phyloP scores from a whole-genome alignment of 768 basidiomycete genomes.

The Kwoniella sp. region DNA sequence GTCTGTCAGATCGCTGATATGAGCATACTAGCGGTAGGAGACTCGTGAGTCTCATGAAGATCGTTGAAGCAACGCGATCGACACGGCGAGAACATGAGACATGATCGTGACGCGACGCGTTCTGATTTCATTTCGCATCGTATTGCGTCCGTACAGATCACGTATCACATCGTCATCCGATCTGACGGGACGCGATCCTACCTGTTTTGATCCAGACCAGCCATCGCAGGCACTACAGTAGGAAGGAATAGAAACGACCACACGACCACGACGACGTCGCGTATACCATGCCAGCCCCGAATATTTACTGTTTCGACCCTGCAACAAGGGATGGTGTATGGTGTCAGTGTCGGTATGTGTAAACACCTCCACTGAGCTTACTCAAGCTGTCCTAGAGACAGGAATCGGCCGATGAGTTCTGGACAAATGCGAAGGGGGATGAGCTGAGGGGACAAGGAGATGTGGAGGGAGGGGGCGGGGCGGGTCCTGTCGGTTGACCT shows the following conservation, averaged over 20 bases:
- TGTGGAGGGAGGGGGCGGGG: background rate
- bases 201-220: background rate
- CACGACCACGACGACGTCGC: background rate
- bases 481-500: background rate
- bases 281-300: background rate
- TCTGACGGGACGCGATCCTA: background rate
- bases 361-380: background rate
- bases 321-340: background rate
- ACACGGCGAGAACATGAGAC: background rate
- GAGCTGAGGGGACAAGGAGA: background rate
- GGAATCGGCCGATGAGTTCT: background rate
- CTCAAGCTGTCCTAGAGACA: too few relatives aligned
- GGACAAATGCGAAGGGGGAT: too few relatives aligned
- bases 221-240: background rate
- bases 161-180: background rate
- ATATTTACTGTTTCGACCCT: conserved; percentile 1
- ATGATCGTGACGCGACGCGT: background rate
- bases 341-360: too few relatives aligned
- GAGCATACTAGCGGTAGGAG: too few relatives aligned
- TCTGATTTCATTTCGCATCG: background rate
- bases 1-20: too few relatives aligned
- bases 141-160: too few relatives aligned
- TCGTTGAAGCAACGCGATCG: too few relatives aligned
- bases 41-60: too few relatives aligned
- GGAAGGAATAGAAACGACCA: background rate